These are phyloP conservation scores for Cardamine resedifolia DNA, from an alignment of 345 rosid species.

Conservation along the genomic window DNA sequence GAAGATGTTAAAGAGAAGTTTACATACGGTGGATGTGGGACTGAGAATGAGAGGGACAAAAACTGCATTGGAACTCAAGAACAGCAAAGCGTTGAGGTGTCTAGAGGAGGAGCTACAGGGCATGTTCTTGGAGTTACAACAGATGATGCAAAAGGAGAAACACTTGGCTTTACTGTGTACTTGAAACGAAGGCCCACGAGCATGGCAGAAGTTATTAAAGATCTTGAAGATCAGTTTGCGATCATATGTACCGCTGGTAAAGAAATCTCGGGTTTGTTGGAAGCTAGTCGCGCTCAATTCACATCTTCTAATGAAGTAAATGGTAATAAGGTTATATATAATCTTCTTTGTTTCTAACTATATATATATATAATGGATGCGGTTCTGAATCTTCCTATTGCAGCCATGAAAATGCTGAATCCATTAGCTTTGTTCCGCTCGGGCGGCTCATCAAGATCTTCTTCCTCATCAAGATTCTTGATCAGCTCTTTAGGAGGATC, in stretches of 20 bases:
- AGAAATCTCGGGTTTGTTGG: constrained; percentile 71
- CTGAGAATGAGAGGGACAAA: constrained; percentile 27
- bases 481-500: constrained; percentile 52
- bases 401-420: constrained; percentile 90
- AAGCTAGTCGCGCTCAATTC: constrained; percentile 67
- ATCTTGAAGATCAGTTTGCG: constrained; percentile 78
- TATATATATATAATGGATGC: constrained; percentile 6
- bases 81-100: not conserved
- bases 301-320: constrained; percentile 57
- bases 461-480: constrained; percentile 72
- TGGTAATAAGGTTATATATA: constrained; percentile 48
- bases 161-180: constrained; percentile 84
- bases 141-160: constrained; percentile 50
- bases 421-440: constrained; percentile 83
- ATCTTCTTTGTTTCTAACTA: not conserved
- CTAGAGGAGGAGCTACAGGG: constrained; percentile 30
- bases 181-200: constrained; percentile 81
- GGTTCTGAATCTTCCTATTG: constrained; percentile 26
- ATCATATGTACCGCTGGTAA: constrained; percentile 62
- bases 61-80: constrained; percentile 40
- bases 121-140: constrained; percentile 41
- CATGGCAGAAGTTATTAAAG: constrained; percentile 88
- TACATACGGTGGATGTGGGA: constrained; percentile 35
- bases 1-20: constrained; percentile 55
- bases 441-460: constrained; percentile 60